These are phyloP conservation scores for Coemansia sp. DNA, from an alignment of 192 early-diverging fungal species.

Conservation along the genomic window DNA sequence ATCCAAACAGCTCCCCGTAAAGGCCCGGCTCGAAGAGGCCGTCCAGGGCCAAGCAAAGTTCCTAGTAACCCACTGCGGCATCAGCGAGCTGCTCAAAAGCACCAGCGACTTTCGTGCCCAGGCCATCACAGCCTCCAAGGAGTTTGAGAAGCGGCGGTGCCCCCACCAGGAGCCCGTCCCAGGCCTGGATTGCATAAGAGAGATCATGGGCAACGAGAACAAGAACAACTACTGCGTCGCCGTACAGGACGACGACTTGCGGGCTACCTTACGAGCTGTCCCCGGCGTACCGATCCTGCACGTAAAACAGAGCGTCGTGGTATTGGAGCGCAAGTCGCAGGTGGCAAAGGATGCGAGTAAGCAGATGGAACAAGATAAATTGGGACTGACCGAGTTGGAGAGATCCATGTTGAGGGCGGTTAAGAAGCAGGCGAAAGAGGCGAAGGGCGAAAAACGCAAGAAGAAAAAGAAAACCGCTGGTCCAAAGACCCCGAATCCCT, in stretches of 20 bases:
- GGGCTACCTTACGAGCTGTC: constrained; percentile 62
- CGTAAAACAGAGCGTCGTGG: constrained; percentile 71
- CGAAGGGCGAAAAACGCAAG: constrained; percentile 38
- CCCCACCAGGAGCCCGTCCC: constrained; percentile 65
- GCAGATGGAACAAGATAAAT: constrained; percentile 51
- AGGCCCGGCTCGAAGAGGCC: constrained; percentile 62
- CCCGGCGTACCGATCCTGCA: constrained; percentile 88
- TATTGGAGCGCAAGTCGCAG: constrained; percentile 75
- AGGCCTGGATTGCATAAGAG: constrained; percentile 63
- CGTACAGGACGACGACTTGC: constrained; percentile 70
- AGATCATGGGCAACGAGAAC: constrained; percentile 76
- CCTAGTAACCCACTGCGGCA: constrained; percentile 72
- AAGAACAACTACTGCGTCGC: constrained; percentile 85
- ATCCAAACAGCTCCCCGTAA: constrained; percentile 63
- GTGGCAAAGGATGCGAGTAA: constrained; percentile 48
- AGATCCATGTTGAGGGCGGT: constrained; percentile 56
- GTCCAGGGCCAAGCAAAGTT: constrained; percentile 67
- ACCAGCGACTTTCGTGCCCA: constrained; percentile 58
- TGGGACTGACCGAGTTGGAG: constrained; percentile 55
- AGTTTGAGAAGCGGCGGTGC: constrained; percentile 82
- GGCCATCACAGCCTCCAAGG: constrained; percentile 61
- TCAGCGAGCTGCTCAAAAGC: constrained; percentile 67
- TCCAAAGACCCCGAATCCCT: constrained; percentile 82
- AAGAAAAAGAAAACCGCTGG: constrained; percentile 59
- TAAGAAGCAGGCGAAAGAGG: constrained; percentile 42